Evolutionary conservation across 2,329 filamentous ascomycete species (phyloP), one percentile per base, ranked within the genome.

Genomic region (Alternaria ethzedia): DNA sequence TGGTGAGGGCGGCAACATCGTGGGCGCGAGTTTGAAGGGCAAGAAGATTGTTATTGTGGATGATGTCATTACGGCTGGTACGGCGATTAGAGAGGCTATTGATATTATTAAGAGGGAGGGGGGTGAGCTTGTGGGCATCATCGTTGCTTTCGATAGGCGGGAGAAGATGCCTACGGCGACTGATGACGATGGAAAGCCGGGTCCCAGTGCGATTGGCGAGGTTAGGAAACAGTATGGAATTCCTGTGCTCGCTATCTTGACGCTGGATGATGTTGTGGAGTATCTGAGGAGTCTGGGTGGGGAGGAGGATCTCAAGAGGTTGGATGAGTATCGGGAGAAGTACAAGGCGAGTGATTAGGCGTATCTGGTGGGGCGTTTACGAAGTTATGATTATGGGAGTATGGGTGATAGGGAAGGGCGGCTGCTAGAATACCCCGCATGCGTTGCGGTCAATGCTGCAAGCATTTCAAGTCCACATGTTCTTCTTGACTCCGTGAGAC

Each of bases 31-130:
- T 7, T 84, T 98, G 75, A 91, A 91, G 82, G 94, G 92, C 57
- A 94, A 96, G 86, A 88, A 87, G 64, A 89, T 97, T 15, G 86
- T 99, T 32, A 92, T 99, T 71, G 90, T 99, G 44, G 96, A 99
- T 84, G 96, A 98, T 82, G 95, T 99, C 61, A 95, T 98, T 75
- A 97, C 94, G 1, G 95, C 94, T 1, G 96, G 96, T 26, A 98
- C 94, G 1, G 96, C 96, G 44, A 94, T 97, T 83, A 87, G 94
- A 62, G 94, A 98, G 80, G 93, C 95, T 13, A 94, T 98, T 64
- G 89, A 89, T 58, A 96, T 97, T 80, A 97, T 98, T 78, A 87
- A 89, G 73, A 88, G 88, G 72, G 91, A 97, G 78, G 96, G 95
- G 3, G 96, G 95, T 2, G 88, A 87, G 54, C 89, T 98, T 21